Evolutionary conservation across 495 filamentous ascomycete species (phyloP), one percentile per base, ranked within the genome.

Genomic region (Thermothielavioides terrestris): DNA sequence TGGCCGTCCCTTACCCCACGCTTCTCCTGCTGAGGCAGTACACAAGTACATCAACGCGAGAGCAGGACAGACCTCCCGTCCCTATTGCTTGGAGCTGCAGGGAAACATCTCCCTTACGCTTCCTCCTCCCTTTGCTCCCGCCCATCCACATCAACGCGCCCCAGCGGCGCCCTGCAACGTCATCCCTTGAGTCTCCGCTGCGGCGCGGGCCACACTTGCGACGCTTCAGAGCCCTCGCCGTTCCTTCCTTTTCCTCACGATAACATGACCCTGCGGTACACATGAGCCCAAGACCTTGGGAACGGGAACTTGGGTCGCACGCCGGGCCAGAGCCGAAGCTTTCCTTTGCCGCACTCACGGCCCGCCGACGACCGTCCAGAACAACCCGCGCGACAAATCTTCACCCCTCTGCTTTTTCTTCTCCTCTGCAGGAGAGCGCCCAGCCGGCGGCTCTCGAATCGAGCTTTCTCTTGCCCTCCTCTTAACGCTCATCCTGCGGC

Each of bases 1-100:
- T 51, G 55, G 50, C 34, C 23, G 40, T 42, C 30, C 21, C 46
- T 30, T 58, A 52, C 55, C 55, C 55, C 55, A 54, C 55, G 55
- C 47, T 55, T 20, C 46, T n/a, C n/a, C n/a, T n/a, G n/a, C n/a
- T n/a, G n/a, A n/a, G n/a, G n/a, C 12, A 25, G 27, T 15, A 14
- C 36, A 23, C 23, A 36, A 25, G 28, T 41, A 22, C 46, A 48
- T 44, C 48, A 45, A 43, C 43, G 37, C 25, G 34, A 35, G n/a
- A 26, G 28, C 15, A 36, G 25, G n/a, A n/a, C n/a, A n/a, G n/a
- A n/a, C n/a, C n/a, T n/a, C n/a, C n/a, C n/a, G n/a, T n/a, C n/a
- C n/a, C n/a, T n/a, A n/a, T n/a, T n/a, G n/a, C n/a, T 20, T 38
- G 41, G 27, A 15, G 35, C 35, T 39, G 45, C 23, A 43, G 23